Conservation (phyloP, 2,329 filamentous ascomycete species). For the Rhynchosporium agropyri region DNA sequence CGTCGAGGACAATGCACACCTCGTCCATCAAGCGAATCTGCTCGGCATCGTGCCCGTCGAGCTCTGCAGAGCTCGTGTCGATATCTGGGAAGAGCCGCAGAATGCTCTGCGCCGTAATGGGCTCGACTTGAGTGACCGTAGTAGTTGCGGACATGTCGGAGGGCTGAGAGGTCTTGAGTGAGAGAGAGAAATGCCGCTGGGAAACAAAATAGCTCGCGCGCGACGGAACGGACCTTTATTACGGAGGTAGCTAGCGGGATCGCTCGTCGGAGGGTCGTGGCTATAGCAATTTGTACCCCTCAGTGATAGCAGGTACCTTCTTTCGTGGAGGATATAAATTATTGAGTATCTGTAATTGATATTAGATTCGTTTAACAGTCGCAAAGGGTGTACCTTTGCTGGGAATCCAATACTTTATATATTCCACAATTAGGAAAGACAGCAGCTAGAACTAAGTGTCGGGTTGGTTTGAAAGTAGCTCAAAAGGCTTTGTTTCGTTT, state of each 20-base stretch:
- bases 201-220: slow-evolving; percentile 24
- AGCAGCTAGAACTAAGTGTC: no score
- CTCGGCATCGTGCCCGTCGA: slow-evolving; percentile 93
- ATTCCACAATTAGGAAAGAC: no score
- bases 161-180: slow-evolving; percentile 16
- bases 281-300: slow-evolving; percentile 14
- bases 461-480: no score
- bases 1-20: slow-evolving; percentile 94
- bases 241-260: neutral
- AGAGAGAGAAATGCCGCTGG: slow-evolving; percentile 26
- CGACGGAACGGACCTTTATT: neutral
- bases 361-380: no score
- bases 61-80: slow-evolving; percentile 68
- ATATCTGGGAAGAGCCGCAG: slow-evolving; percentile 86
- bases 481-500: no score
- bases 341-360: no score
- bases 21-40: slow-evolving; percentile 99
- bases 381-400: no score
- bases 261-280: slow-evolving; percentile 1
- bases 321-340: no score
- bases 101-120: slow-evolving; percentile 84
- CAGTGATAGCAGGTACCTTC: neutral
- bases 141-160: slow-evolving; percentile 47
- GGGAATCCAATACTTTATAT: no score
- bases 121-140: slow-evolving; percentile 53